Evolutionary conservation across 306 rosid species (phyloP), one percentile per base, ranked within the genome.

Genomic region (Coriaria nepalensis): DNA sequence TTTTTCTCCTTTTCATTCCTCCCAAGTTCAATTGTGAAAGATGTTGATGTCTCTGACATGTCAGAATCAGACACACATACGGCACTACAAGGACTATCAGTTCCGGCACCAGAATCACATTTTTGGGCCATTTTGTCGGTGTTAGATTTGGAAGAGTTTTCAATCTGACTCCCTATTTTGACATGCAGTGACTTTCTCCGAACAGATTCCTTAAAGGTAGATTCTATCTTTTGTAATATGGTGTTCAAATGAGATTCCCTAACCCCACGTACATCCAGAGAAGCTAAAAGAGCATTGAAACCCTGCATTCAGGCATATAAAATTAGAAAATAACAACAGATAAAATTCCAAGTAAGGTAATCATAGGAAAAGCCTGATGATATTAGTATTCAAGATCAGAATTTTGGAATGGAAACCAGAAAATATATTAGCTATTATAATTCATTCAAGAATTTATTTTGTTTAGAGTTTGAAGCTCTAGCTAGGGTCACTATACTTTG

Each of bases 221-320:
- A 51, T 55, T 77, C 85, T 53, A 72, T 64, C 65, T 55, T 72
- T 56, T 67, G 77, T 68, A 83, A 60, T 82, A 72, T 79, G 51
- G 59, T 68, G 47, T 79, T 85, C 71, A 83, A 70, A 66, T 74
- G 76, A 52, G 80, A 79, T 70, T 83, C 94, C 63, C 82, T 79
- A 50, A 74, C 45, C 49, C 94, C 94, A 34, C 94, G 82, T 15
- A 74, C 48, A 53, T 83, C 88, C 76, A 83, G 61, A 49, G 82
- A 71, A 50, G 76, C 70, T 77, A 74, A 55, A n/a, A 83, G 65
- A 50, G 78, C 73, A 73, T 83, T 78, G 65, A 79, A 83, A 61
- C 71, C 78, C 94, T 83, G 76, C 66, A 70, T 11, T 61, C 50
- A 65, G 45, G 29, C 39, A 45, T 59, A 36, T 43, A 38, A 34